Percentiles rank a stretch among this genome's conserved stretches.
Conservation (phyloP, 352 stramenopile species). For the Phytophthora melonis region DNA sequence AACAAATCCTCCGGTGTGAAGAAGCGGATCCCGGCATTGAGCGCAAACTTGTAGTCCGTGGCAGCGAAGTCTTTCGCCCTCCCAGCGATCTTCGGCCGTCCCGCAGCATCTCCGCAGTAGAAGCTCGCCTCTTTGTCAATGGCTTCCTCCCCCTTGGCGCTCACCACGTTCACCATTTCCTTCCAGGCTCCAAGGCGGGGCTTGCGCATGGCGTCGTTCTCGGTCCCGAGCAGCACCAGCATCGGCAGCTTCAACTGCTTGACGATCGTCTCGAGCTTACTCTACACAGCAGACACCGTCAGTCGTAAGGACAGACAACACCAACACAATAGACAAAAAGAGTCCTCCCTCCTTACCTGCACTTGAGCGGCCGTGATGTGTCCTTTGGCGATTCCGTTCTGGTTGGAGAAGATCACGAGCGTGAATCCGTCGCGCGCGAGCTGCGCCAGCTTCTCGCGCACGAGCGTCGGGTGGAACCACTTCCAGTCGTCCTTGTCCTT, state of each 20-base stretch:
- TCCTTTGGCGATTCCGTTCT: slow-evolving; percentile 85
- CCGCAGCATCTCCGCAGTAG: slow-evolving; percentile 87
- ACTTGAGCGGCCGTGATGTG: slow-evolving; percentile 68
- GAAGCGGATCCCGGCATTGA: slow-evolving; percentile 87
- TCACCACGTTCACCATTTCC: slow-evolving; percentile 50
- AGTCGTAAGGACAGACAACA: slow-evolving; percentile 2
- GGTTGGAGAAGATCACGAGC: slow-evolving; percentile 86
- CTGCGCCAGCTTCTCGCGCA: slow-evolving; percentile 58
- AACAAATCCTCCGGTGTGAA: slow-evolving; percentile 89
- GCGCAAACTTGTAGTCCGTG: slow-evolving; percentile 90
- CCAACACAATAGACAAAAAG: neutral
- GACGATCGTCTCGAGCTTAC: slow-evolving; percentile 75
- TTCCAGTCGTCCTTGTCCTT: slow-evolving; percentile 79
- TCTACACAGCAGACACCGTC: slow-evolving; percentile 35
- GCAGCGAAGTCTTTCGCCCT: slow-evolving; percentile 85
- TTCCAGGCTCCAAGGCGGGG: slow-evolving; percentile 76
- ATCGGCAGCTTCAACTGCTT: slow-evolving; percentile 72
- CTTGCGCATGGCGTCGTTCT: slow-evolving; percentile 83
- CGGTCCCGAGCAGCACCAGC: slow-evolving; percentile 73
- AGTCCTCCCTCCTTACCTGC: slow-evolving; percentile 41
- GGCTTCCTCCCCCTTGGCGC: slow-evolving; percentile 17
- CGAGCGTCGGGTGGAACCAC: slow-evolving; percentile 69
- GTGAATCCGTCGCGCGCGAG: slow-evolving; percentile 58
- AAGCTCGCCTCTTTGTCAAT: slow-evolving; percentile 72
- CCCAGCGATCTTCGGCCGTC: slow-evolving; percentile 71